Percentiles rank a stretch among this genome's conserved stretches.
phyloP scores from a whole-genome alignment of 176 grass and related monocot genomes.

The Tillandsia fasciculata region DNA sequence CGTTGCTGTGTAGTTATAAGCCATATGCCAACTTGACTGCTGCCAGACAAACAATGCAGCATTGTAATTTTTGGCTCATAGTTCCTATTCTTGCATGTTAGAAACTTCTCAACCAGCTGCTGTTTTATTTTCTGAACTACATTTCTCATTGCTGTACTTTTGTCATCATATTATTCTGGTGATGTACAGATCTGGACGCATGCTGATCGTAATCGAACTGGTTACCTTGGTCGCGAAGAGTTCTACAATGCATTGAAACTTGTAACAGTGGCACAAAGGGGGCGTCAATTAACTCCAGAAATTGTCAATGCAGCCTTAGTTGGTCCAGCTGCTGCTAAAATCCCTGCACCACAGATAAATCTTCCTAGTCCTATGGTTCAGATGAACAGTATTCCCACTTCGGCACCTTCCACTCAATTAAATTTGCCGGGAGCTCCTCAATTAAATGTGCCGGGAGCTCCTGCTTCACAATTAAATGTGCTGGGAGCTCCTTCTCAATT shows the following conservation, averaged over 20 bases:
- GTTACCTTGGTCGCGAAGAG: conserved; percentile 80
- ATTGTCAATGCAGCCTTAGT: conserved; percentile 73
- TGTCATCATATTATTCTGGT: conserved; percentile 8
- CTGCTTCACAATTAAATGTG: conserved; percentile 26
- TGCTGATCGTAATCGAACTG: conserved; percentile 72
- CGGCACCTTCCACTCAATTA: conserved; percentile 28
- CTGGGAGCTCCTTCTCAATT: conserved; percentile 18
- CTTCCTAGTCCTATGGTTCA: conserved; percentile 20
- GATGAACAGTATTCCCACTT: conserved; percentile 11
- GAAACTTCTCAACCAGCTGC: neutral
- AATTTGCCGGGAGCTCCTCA: conserved; percentile 9
- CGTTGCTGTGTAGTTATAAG: too few relatives aligned
- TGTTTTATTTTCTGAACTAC: conserved; percentile 6
- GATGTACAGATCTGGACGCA: conserved; percentile 68
- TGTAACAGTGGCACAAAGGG: conserved; percentile 81
- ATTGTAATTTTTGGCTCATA: neutral
- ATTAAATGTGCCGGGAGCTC: neutral
- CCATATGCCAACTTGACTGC: too few relatives aligned
- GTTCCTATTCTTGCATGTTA: neutral
- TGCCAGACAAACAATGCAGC: too few relatives aligned
- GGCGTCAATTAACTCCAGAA: conserved; percentile 67
- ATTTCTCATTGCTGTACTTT: conserved; percentile 1
- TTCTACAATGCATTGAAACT: conserved; percentile 82
- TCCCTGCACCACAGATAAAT: conserved; percentile 79
- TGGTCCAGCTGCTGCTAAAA: conserved; percentile 70